Evolutionary conservation across 2,329 filamentous ascomycete genomes (phyloP), one percentile per base, ranked within the genome.

Genomic region (Sporothrix phasma): DNA sequence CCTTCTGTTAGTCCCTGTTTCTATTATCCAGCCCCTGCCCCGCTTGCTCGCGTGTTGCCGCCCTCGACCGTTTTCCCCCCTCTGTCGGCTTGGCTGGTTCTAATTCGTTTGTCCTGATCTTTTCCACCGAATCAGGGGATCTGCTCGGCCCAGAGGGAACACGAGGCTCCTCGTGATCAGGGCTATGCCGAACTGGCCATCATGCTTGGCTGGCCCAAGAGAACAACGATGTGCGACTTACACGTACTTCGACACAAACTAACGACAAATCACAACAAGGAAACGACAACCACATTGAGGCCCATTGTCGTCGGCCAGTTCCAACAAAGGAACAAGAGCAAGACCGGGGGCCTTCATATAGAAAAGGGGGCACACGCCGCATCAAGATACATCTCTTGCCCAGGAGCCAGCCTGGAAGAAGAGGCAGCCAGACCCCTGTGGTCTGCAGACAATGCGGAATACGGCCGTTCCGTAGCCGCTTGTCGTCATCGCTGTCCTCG

Each of bases 141-240:
- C 51, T 34, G 15, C 41, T 11, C 41, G 26, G 13, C 26, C 47
- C 26, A 54, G 24, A 47, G 45, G 22, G 19, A n/a, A 19, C 13
- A 29, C 8, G 19, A 29, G 7, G 31, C n/a, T 61, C 13, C n/a
- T 47, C 58, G 58, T 37, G 15, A 61, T 51, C 59, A 61, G 59
- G 31, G 53, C 31, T 41, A 62, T 62, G 60, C 60, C 46, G 60
- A 47, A 41, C 60, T 51, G 46, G 29, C 60, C 37, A 26, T 37
- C 43, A 11, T 31, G 4, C 8, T 26, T 43, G 24, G 39, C 26
- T 17, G 39, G 8, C 19, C 7, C 13, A 31, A 26, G 24, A 22
- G 45, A 45, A 19, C 2, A 29, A 58, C 17, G 15, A 43, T n/a
- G 49, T 51, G 7, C 47, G 26, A 34, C 26, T 51, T 34, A 11